Evolutionary conservation across 2,329 filamentous ascomycete species (phyloP).

Genomic region (Pestalotiopsis sp.): DNA sequence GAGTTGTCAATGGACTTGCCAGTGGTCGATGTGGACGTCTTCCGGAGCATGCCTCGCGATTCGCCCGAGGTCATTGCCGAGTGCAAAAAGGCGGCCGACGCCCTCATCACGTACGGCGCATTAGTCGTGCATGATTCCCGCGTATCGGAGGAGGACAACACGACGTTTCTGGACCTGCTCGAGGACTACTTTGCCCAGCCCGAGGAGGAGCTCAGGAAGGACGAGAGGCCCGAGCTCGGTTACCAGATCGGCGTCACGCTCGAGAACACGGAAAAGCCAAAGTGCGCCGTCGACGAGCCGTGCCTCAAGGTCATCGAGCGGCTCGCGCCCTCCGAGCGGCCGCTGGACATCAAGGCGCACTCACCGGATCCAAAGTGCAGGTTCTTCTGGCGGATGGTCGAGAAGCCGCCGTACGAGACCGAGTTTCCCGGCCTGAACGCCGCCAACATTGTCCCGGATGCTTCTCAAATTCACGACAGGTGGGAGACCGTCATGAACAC

Average conservation of each 20-base stretch:
- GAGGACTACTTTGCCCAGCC: slow-evolving; percentile 68
- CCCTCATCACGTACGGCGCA: slow-evolving; percentile 62
- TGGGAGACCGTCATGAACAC: slow-evolving; percentile 59
- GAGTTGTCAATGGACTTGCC: slow-evolving; percentile 55
- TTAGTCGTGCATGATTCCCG: slow-evolving; percentile 63
- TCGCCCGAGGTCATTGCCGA: slow-evolving; percentile 50
- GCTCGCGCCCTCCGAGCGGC: slow-evolving; percentile 56
- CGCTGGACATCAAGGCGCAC: slow-evolving; percentile 59
- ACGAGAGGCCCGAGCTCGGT: slow-evolving; percentile 60
- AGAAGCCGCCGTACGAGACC: slow-evolving; percentile 55
- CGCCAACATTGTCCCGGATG: slow-evolving; percentile 55
- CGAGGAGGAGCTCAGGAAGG: slow-evolving; percentile 43
- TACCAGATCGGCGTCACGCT: slow-evolving; percentile 66
- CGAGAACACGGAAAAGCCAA: slow-evolving; percentile 65
- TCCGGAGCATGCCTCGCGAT: slow-evolving; percentile 45
- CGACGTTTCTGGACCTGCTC: slow-evolving; percentile 61
- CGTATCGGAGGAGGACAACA: slow-evolving; percentile 58
- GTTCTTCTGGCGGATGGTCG: slow-evolving; percentile 65
- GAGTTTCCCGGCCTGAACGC: slow-evolving; percentile 59
- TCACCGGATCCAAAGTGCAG: slow-evolving; percentile 63
- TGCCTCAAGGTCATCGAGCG: slow-evolving; percentile 60
- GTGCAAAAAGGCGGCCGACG: slow-evolving; percentile 55
- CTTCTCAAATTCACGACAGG: slow-evolving; percentile 47
- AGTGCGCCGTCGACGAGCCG: slow-evolving; percentile 64
- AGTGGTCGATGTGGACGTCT: slow-evolving; percentile 61